A percentile compares a stretch with the other conserved stretches of the same genome.
Evolutionary conservation across 352 stramenopile species (phyloP).

Genomic region (Vaucheria bursata): DNA sequence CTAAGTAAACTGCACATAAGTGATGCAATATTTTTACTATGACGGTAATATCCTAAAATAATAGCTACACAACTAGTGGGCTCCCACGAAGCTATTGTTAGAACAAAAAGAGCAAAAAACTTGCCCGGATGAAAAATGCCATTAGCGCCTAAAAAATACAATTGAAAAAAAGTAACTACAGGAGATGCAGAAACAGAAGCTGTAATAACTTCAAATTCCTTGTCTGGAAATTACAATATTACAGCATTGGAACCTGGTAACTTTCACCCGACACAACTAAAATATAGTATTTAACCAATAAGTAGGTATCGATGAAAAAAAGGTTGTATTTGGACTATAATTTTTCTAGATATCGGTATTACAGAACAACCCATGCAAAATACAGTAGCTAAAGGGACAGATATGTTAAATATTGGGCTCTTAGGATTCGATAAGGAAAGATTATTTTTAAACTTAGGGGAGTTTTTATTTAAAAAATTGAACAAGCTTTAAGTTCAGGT

Average conservation of each 20-base stretch:
- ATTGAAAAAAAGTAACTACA: background rate
- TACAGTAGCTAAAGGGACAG: conserved; percentile 5
- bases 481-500: background rate
- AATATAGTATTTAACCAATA: background rate
- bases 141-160: background rate
- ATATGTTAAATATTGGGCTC: background rate
- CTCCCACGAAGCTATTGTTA: too few relatives aligned
- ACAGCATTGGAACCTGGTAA: background rate
- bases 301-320: background rate
- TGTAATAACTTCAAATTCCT: background rate
- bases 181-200: background rate
- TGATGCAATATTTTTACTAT: too few relatives aligned
- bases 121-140: background rate
- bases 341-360: conserved; percentile 1
- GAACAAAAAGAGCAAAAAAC: too few relatives aligned
- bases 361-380: background rate
- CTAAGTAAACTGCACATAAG: too few relatives aligned
- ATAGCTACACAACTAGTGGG: too few relatives aligned
- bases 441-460: background rate
- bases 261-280: background rate
- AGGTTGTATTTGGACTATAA: background rate
- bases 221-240: background rate
- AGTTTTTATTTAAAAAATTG: background rate
- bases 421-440: background rate
- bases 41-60: too few relatives aligned